Base-by-base conservation (phyloP, 164 flowering plant species). In the Kalanchoe fedtschenkoi region DNA sequence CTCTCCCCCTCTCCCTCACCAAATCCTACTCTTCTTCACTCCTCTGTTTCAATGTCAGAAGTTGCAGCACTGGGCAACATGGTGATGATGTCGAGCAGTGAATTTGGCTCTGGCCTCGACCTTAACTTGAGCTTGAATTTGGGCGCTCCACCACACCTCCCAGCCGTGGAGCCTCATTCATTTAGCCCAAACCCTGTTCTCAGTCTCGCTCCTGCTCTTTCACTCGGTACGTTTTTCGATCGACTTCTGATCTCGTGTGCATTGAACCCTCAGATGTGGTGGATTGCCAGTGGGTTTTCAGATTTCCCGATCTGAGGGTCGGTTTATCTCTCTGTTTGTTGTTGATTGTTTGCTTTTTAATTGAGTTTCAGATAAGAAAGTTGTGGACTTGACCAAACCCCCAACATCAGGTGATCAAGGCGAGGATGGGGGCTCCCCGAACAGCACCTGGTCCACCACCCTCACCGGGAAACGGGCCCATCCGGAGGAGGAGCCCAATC, bases 371-470 rank as follows among this genome's bases (percentile, higher is more conserved):
- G 56, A 51, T 51, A 4, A 16, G 32, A 26, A 28, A 26, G 3
- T 51, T 26, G 56, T 51, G 15, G 56, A 51, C 28, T 51, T 51
- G 56, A 51, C 56, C 5, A 51, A 51, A 9, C 17, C 28, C 16
- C 32, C 32, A 24, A 51, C 15, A 16, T 51, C 56, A 24, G 30
- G 5, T 22, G 56, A 47, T n/a, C n/a, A n/a, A 22, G 0, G 21
- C 5, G 54, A 47, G 29, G 54, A 47, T 47, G 54, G 56, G 3
- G 30, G 56, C 1, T 87, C 91, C 2, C 89, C 91, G 6, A 88
- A 85, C 77, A 87, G 95, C 75, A 85, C 95, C 11, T 42, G 83
- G 3, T 87, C 95, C 6, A 83, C 80, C 63, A 83, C 80, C 63
- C 62, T 79, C 15, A 85, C 85, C 61, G 80, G 89, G 11, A 85